phyloP scores from a whole-genome alignment of 805 yeast species.

The Zygoascus flipseniorum region DNA sequence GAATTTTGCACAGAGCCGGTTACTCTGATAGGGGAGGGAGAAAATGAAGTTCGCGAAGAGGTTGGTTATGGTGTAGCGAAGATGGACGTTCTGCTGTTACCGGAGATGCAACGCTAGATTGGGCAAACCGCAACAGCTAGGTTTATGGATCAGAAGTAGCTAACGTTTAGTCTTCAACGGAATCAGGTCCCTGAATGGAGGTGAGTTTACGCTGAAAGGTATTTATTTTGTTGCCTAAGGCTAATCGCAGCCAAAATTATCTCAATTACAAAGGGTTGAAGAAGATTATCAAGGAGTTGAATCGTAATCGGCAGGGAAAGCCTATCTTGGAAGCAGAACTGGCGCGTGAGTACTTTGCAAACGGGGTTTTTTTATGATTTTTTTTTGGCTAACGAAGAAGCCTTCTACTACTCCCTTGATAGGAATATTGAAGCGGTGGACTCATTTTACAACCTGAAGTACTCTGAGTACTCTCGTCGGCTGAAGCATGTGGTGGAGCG shows the following conservation, averaged over 20 bases:
- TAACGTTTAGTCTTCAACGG: constrained; percentile 37
- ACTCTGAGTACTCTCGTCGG: constrained; percentile 65
- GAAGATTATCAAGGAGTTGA: constrained; percentile 58
- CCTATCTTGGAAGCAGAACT: constrained; percentile 21
- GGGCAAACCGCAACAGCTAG: no score
- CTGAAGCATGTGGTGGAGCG: constrained; percentile 35
- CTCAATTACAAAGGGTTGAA: constrained; percentile 81
- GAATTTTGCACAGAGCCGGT: neutral
- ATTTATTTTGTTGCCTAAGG: neutral
- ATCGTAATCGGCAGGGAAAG: constrained; percentile 28
- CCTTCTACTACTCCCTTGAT: constrained; percentile 71
- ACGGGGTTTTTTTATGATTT: neutral
- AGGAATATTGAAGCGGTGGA: constrained; percentile 76
- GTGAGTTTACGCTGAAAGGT: constrained; percentile 15
- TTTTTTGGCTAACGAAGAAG: constrained; percentile 32
- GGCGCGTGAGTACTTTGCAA: constrained; percentile 25
- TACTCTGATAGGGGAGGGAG: neutral
- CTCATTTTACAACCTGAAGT: constrained; percentile 65
- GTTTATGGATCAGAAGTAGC: neutral
- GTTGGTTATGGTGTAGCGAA: constrained; percentile 15
- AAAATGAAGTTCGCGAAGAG: constrained; percentile 57
- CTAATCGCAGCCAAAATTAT: constrained; percentile 42
- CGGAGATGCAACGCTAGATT: no score
- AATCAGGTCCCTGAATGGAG: constrained; percentile 96
- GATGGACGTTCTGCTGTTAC: neutral